Evolutionary conservation across 2,329 filamentous ascomycete species (phyloP), one percentile per base, ranked within the genome.

Genomic region (Lojkania enalia): DNA sequence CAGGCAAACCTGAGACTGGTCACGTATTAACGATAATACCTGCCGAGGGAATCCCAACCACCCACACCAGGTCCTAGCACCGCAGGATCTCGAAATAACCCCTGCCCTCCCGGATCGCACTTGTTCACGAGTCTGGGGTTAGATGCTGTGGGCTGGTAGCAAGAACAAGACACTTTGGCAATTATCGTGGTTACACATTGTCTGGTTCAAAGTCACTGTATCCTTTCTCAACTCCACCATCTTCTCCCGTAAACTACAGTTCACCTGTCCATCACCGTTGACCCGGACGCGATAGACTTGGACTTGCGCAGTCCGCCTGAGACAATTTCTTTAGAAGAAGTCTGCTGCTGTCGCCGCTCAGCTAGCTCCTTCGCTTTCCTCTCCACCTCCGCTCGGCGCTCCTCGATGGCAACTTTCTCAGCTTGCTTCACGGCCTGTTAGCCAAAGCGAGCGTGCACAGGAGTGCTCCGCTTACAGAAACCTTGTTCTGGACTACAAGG

Each of bases 401-500:
- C 12, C 15, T 9, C 31, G 15, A 33, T 33, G 7, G 31, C 14
- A 16, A 33, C 14, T 13, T 16, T 13, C 15, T 33, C 31, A 9
- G 31, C 14, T 33, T 16, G 31, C 31, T 33, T 13, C 15, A 15
- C 31, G 15, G n/a, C n/a, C n/a, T n/a, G 15, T 27, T 27, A 27
- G 23, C n/a, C 7, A 27, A 27, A 27, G 23, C n/a, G 23, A n/a
- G 23, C 23, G 23, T n/a, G 14, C 31, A 33, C 31, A 7, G 15
- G 31, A 7, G 14, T 9, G 31, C 31, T 33, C 31, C 31, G 31
- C 31, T 16, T 15, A 33, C 31, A 13, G 31, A 13, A 15, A 16
- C 15, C 31, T 33, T 33, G 31, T 33, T 33, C 31, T 33, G 31
- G 9, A 33, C 31, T 15, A 33, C 31, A 16, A 33, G 31, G 12